Evolutionary conservation across 2,329 filamentous ascomycete species (phyloP).

Genomic region (Blastomyces emzantsi): DNA sequence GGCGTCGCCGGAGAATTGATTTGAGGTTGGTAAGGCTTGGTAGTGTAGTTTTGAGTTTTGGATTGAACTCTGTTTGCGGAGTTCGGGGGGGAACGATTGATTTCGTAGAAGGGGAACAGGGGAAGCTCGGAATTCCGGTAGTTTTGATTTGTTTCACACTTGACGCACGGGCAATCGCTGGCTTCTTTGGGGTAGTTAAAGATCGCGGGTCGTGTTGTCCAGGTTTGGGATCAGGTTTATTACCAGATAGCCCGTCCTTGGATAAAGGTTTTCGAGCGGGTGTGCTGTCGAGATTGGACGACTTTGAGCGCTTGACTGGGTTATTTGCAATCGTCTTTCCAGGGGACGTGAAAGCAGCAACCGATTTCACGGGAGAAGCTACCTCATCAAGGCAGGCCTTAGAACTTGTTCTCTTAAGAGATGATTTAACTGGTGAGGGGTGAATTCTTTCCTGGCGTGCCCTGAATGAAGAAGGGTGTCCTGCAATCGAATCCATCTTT

Average conservation of each 20-base stretch:
- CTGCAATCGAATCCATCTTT: conserved; percentile 95
- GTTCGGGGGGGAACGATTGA: conserved; percentile 38
- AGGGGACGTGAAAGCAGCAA: background rate
- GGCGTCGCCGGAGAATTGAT: conserved; percentile 54
- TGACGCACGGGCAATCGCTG: conserved; percentile 56
- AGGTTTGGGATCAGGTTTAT: conserved; percentile 27
- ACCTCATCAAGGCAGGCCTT: conserved; percentile 58
- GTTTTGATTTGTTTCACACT: conserved; percentile 48
- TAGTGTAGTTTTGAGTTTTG: conserved; percentile 35
- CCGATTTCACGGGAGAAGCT: conserved; percentile 27
- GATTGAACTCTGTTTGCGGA: conserved; percentile 41
- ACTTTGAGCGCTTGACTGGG: conserved; percentile 62
- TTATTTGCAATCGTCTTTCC: conserved; percentile 28
- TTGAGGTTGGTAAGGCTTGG: conserved; percentile 48
- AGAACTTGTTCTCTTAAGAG: conserved; percentile 45
- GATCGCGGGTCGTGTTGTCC: conserved; percentile 43
- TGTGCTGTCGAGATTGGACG: conserved; percentile 58
- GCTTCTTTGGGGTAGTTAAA: conserved; percentile 69
- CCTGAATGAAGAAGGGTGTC: conserved; percentile 68
- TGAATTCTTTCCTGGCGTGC: conserved; percentile 37
- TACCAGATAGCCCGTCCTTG: conserved; percentile 18
- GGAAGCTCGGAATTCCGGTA: conserved; percentile 47
- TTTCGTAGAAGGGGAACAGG: conserved; percentile 46
- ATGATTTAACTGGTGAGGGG: conserved; percentile 29
- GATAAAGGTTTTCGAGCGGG: conserved; percentile 47